Evolutionary conservation across 2,329 filamentous ascomycete genomes (phyloP).

Genomic region (Aspergillus cejpii): DNA sequence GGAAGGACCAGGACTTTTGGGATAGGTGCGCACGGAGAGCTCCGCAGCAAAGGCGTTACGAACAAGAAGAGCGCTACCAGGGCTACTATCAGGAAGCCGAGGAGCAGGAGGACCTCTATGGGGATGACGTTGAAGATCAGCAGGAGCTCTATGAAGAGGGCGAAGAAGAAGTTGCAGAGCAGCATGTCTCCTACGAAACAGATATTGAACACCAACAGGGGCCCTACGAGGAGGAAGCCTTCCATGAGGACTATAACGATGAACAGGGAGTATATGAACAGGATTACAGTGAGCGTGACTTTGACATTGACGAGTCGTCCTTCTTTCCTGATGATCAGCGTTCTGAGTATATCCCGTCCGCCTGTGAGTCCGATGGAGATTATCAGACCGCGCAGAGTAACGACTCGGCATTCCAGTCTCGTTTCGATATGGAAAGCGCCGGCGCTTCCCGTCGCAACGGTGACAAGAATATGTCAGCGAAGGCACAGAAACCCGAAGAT

Average conservation of each 20-base stretch:
- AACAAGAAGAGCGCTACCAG: background rate
- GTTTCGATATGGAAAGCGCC: background rate
- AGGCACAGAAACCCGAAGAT: background rate
- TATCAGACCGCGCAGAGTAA: slow-evolving; percentile 5
- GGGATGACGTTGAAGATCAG: slow-evolving; percentile 1
- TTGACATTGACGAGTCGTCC: background rate
- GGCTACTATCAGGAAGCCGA: background rate
- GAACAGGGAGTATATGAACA: background rate
- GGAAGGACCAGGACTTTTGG: slow-evolving; percentile 2
- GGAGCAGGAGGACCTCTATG: background rate
- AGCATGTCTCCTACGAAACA: no score
- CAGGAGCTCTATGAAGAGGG: background rate
- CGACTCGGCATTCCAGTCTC: background rate
- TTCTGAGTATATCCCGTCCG: background rate
- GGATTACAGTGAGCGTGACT: background rate
- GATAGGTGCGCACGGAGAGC: background rate
- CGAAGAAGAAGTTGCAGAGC: background rate
- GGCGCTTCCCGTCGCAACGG: background rate
- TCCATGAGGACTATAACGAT: background rate
- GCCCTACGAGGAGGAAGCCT: background rate
- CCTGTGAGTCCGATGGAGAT: slow-evolving; percentile 1
- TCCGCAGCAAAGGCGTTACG: background rate
- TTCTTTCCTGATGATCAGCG: background rate
- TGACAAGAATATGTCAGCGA: background rate
- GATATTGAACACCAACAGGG: background rate